phyloP scores from a whole-genome alignment of 176 grass and related monocot genomes.

The Triticum aestivum region IWGSC_CS_RefSeq_v2.1 NC_057811.1:315475999-315476498 shows the following conservation, averaged over 20 bases:
- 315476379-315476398: slow-evolving; percentile 68
- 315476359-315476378: slow-evolving; percentile 68
- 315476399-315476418: slow-evolving; percentile 64
- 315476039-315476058: slow-evolving; percentile 70
- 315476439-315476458: slow-evolving; percentile 68
- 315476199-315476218: slow-evolving; percentile 51
- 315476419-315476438: slow-evolving; percentile 61
- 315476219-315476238: slow-evolving; percentile 58
- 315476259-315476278: slow-evolving; percentile 72
- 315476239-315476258: slow-evolving; percentile 75
- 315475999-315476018: slow-evolving; percentile 93
- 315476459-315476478: slow-evolving; percentile 79
- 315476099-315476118: slow-evolving; percentile 77
- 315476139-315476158: slow-evolving; percentile 61
- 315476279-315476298: slow-evolving; percentile 73
- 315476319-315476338: slow-evolving; percentile 40
- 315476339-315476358: slow-evolving; percentile 72
- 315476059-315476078: slow-evolving; percentile 32
- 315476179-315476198: slow-evolving; percentile 72
- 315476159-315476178: slow-evolving; percentile 72
- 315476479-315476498: slow-evolving; percentile 66
- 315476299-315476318: slow-evolving; percentile 66
- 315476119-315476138: slow-evolving; percentile 80
- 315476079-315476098: slow-evolving; percentile 51
- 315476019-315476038: slow-evolving; percentile 85